phyloP scores from a whole-genome alignment of 306 rosid genomes.

The Fagus sylvatica region DNA sequence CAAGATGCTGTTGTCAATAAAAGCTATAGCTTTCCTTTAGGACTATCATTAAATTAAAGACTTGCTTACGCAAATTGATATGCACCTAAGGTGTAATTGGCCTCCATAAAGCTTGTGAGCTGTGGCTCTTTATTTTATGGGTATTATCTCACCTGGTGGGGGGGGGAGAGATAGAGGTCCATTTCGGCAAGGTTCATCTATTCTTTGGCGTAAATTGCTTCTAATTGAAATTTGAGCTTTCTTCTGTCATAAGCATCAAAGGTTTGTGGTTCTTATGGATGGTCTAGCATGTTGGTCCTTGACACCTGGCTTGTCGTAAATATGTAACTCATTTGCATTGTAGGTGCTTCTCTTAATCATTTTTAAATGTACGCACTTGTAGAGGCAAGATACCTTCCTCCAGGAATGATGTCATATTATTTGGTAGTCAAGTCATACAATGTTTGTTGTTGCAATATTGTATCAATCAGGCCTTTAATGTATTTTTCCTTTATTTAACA shows the following conservation, averaged over 20 bases:
- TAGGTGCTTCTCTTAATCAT: not conserved
- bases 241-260: not conserved
- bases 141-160: not conserved
- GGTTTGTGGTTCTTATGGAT: not conserved
- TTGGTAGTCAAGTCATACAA: not conserved
- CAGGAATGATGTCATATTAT: not conserved
- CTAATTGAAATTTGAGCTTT: not conserved
- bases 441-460: conserved; percentile 6
- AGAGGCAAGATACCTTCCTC: not conserved
- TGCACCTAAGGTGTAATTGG: not conserved
- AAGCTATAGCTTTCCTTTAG: not conserved
- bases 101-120: no score
- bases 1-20: not conserved
- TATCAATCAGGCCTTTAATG: not conserved
- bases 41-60: not conserved
- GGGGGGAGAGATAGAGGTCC: no score
- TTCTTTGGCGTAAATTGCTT: not conserved
- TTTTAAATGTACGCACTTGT: not conserved
- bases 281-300: conserved; percentile 4
- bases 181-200: not conserved
- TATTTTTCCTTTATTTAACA: not conserved
- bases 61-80: not conserved
- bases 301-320: not conserved
- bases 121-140: not conserved
- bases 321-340: not conserved